phyloP scores from a whole-genome alignment of 805 yeast genomes.

The Starmerella sirachaensis region DNA sequence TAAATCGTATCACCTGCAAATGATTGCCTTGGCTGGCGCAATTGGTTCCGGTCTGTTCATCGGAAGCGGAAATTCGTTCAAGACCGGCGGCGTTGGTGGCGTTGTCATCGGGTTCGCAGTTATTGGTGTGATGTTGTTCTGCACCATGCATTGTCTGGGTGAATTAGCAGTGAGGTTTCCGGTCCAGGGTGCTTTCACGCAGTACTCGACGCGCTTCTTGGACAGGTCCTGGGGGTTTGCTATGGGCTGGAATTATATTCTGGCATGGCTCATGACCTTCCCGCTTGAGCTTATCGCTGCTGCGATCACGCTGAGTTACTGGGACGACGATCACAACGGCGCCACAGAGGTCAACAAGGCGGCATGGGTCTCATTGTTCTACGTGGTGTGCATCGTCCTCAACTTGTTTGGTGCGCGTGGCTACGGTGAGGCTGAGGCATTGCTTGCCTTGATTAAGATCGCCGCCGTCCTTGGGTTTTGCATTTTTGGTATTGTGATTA shows the following conservation, averaged over 20 bases:
- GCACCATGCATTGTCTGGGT: slow-evolving; percentile 55
- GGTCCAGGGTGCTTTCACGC: slow-evolving; percentile 45
- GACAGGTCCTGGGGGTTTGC: slow-evolving; percentile 57
- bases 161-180: slow-evolving; percentile 57
- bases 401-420: slow-evolving; percentile 50
- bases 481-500: slow-evolving; percentile 42
- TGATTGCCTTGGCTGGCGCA: slow-evolving; percentile 77
- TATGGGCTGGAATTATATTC: slow-evolving; percentile 55
- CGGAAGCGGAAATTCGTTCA: slow-evolving; percentile 39
- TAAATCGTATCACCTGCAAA: slow-evolving; percentile 30
- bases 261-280: slow-evolving; percentile 48
- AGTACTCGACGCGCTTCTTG: slow-evolving; percentile 45
- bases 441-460: slow-evolving; percentile 47
- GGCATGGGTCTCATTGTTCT: slow-evolving; percentile 47
- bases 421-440: slow-evolving; percentile 61
- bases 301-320: slow-evolving; percentile 41
- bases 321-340: slow-evolving; percentile 33
- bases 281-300: slow-evolving; percentile 55
- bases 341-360: slow-evolving; percentile 36
- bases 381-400: slow-evolving; percentile 36
- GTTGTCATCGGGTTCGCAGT: slow-evolving; percentile 47
- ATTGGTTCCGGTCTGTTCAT: slow-evolving; percentile 66
- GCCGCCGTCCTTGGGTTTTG: slow-evolving; percentile 50
- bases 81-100: slow-evolving; percentile 42
- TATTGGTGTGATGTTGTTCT: slow-evolving; percentile 53